Evolutionary conservation across 2,329 filamentous ascomycete species (phyloP), one percentile per base, ranked within the genome.

Genomic region (Colletotrichum sublineola): DNA sequence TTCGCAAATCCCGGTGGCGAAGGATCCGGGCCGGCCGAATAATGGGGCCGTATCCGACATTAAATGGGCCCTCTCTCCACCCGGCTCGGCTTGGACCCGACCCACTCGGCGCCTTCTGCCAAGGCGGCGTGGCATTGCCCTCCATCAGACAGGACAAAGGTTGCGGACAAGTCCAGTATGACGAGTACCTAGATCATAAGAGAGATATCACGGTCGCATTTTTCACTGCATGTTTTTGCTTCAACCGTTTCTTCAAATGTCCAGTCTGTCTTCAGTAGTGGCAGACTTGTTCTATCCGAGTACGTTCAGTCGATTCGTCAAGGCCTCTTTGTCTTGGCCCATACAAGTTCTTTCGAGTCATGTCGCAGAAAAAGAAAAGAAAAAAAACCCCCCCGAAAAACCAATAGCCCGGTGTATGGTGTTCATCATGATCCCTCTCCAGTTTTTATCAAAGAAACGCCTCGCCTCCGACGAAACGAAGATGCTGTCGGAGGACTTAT

Each of bases 381-480:
- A 24, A 24, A 24, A 24, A 24, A 24, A 24, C 24, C 24, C 24
- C 24, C 24, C 24, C 1, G 5, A 68, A 73, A 38, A 29, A 65
- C 66, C 70, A 66, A 53, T 46, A 52, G 40, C 33, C 44, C 31
- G 9, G 44, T 56, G 58, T 14, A 29, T 68, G 53, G 53, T 72
- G 60, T 69, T 58, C 55, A 33, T 69, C 33, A 73, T 44, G 42
- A 57, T 20, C 2, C 46, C 38, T 15, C n/a, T 33, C 42, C 53
- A 50, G 24, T 53, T 8, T 48, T 24, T 12, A 5, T 40, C 6
- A 20, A 40, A 56, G 36, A 40, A 73, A 73, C 70, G 66, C 70
- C 60, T 8, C 65, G 61, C 70, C 70, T 44, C 60, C 60, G 48
- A 46, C 33, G 44, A 56, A 48, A 29, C n/a, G 44, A 40, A 31